phyloP scores from a whole-genome alignment of 164 flowering plant genomes.

The Tetracentron sinense region DNA sequence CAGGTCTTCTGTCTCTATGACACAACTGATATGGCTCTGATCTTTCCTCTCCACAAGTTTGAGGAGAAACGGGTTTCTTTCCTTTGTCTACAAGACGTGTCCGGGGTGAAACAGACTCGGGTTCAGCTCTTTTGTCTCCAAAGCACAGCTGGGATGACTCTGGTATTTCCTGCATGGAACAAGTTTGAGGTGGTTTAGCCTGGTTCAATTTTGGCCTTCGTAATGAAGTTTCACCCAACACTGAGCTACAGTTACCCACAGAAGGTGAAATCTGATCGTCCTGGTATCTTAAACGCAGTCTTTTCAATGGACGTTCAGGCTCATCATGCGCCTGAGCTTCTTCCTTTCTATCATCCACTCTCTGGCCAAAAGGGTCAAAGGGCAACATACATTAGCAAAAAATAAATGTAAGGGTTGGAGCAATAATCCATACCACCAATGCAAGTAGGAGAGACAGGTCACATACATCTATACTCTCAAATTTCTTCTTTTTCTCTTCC shows the following conservation, averaged over 20 bases:
- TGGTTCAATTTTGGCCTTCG: slow-evolving; percentile 36
- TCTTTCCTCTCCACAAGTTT: neutral
- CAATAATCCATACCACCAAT: neutral
- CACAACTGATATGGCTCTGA: slow-evolving; percentile 12
- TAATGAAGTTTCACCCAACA: slow-evolving; percentile 19
- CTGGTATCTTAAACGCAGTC: slow-evolving; percentile 39
- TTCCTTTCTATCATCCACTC: slow-evolving; percentile 26
- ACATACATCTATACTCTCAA: slow-evolving; percentile 23
- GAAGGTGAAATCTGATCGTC: slow-evolving; percentile 28
- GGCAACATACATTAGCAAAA: slow-evolving; percentile 2
- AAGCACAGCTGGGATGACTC: slow-evolving; percentile 13
- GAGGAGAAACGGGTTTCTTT: slow-evolving; percentile 10
- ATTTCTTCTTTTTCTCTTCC: slow-evolving; percentile 22
- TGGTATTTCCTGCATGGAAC: too few relatives aligned
- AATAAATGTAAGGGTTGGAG: too few relatives aligned
- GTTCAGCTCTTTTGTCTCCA: slow-evolving; percentile 19
- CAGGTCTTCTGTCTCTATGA: slow-evolving; percentile 13
- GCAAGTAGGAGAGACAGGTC: neutral
- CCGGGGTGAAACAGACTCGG: slow-evolving; percentile 3
- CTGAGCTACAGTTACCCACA: slow-evolving; percentile 8
- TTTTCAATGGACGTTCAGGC: slow-evolving; percentile 48
- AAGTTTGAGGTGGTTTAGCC: too few relatives aligned
- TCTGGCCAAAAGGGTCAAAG: slow-evolving; percentile 15
- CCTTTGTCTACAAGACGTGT: slow-evolving; percentile 4
- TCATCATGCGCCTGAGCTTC: slow-evolving; percentile 32